These are phyloP conservation scores for Trametes elegans DNA, from an alignment of 768 basidiomycete genomes.

Conservation along the genomic window DNA sequence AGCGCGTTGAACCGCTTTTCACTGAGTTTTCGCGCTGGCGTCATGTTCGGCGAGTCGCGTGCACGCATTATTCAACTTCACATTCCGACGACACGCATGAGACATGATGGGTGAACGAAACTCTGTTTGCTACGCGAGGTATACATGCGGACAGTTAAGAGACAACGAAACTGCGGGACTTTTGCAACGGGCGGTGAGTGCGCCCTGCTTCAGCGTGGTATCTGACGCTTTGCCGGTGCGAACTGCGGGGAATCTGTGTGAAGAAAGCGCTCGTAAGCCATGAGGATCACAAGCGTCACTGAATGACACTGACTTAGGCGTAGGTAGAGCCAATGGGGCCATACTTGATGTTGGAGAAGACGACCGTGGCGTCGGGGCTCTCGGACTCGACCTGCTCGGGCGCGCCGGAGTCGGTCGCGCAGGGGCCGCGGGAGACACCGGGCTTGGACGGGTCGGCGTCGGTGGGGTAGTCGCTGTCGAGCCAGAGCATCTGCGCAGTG, in stretches of 20 bases:
- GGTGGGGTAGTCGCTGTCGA: constrained; percentile 30
- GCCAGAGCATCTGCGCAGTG: constrained; percentile 34
- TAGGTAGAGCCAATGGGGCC: constrained; percentile 49
- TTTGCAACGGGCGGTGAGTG: neutral
- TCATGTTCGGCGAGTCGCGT: too few species aligned
- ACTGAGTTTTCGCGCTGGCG: too few species aligned
- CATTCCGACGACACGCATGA: neutral
- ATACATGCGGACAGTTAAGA: neutral
- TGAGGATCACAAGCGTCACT: neutral
- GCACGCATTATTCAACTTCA: too few species aligned
- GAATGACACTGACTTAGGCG: constrained; percentile 12
- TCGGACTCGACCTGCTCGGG: constrained; percentile 43
- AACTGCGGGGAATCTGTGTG: too few species aligned
- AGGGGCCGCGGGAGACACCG: constrained; percentile 50
- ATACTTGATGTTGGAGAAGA: constrained; percentile 54
- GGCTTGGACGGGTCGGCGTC: constrained; percentile 29
- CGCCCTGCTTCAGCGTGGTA: neutral
- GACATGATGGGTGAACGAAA: neutral
- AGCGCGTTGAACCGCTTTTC: too few species aligned
- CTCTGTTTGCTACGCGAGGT: neutral
- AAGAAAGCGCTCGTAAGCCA: too few species aligned
- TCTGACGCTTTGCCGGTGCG: too few species aligned
- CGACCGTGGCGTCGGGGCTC: constrained; percentile 41
- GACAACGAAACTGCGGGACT: neutral
- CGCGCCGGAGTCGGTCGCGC: constrained; percentile 45